Percentiles rank a stretch among this genome's conserved stretches.
Evolutionary conservation across 2,329 filamentous ascomycete species (phyloP).

Genomic region (Sclerotinia spermophila): DNA sequence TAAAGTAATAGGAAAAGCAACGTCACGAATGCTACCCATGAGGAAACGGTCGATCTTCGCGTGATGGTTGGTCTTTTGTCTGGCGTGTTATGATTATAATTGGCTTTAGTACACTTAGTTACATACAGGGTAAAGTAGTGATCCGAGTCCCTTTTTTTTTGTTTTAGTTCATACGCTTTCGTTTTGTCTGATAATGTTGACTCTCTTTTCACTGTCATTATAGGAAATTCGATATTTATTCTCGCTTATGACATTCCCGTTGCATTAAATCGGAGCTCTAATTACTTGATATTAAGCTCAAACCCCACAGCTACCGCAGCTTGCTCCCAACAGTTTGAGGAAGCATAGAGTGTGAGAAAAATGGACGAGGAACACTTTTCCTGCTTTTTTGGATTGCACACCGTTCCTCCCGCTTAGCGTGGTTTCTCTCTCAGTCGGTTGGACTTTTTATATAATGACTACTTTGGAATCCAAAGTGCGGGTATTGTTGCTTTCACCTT

Average conservation of each 20-base stretch:
- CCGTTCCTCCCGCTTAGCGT: fast-evolving
- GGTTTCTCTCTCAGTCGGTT: background rate
- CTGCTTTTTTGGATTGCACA: too few relatives aligned
- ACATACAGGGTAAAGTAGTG: too few relatives aligned
- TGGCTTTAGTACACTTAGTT: too few relatives aligned
- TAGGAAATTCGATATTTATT: background rate
- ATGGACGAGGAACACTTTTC: too few relatives aligned
- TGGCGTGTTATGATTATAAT: too few relatives aligned
- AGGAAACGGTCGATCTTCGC: too few relatives aligned
- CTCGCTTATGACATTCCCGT: background rate
- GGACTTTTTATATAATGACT: background rate
- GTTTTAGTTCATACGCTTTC: background rate
- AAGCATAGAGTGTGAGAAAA: background rate
- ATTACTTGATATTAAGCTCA: background rate
- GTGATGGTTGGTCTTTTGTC: too few relatives aligned
- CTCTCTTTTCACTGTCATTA: background rate
- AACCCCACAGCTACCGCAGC: background rate
- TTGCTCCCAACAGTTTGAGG: background rate
- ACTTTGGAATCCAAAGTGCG: background rate
- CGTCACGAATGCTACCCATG: too few relatives aligned
- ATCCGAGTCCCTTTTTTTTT: too few relatives aligned
- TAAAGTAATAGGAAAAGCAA: background rate
- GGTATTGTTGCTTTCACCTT: background rate
- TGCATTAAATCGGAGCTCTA: background rate
- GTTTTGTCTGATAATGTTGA: background rate